Evolutionary conservation across 768 basidiomycete species (phyloP), one percentile per base, ranked within the genome.

Genomic region (Psilocybe cubensis): DNA sequence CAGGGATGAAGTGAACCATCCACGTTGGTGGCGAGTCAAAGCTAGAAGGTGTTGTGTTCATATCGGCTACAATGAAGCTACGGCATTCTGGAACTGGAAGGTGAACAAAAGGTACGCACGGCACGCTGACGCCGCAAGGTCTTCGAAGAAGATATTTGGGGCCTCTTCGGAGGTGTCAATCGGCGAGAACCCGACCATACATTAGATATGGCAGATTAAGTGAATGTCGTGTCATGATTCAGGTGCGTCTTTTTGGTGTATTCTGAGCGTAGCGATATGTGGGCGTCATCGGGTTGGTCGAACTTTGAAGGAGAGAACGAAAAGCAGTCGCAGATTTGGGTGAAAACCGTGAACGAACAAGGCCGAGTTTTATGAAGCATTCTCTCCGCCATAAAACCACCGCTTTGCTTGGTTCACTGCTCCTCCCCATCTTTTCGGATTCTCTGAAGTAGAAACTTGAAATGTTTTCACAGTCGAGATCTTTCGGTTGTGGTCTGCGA

Each of bases 121-220:
- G 42, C 52, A 44, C 42, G 46, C 28, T 29, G 6, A 29, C 21
- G 27, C 50, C 50, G 50, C 50, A 27, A 52, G 50, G 50, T 23
- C 41, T 35, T 52, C 50, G 50, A 52, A 40, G 50, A 17, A 21
- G 50, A 38, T 52, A 52, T 52, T 52, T 52, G 50, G 50, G 40
- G 50, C 50, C 24, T 40, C 35, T 35, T 52, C 50, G 50, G 50
- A 33, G 31, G 49, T 35, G 35, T 35, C 49, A 20, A 46, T 51
- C 49, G 49, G 49, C 21, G 38, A 24, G 50, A 52, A 52, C 41
- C 50, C 50, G 50, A 38, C 8, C 31, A 50, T 38, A 38, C 31
- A 50, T n/a, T n/a, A n/a, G n/a, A n/a, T 33, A 25, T 24, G 41
- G 38, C 27, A 38, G 9, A 33, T 52, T 18, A 24, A 52, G n/a